A percentile compares a stretch with the other conserved stretches of the same genome.
These are phyloP conservation scores for Annona cherimola DNA, from an alignment of 164 flowering plant genomes.

Conservation along the genomic window DNA sequence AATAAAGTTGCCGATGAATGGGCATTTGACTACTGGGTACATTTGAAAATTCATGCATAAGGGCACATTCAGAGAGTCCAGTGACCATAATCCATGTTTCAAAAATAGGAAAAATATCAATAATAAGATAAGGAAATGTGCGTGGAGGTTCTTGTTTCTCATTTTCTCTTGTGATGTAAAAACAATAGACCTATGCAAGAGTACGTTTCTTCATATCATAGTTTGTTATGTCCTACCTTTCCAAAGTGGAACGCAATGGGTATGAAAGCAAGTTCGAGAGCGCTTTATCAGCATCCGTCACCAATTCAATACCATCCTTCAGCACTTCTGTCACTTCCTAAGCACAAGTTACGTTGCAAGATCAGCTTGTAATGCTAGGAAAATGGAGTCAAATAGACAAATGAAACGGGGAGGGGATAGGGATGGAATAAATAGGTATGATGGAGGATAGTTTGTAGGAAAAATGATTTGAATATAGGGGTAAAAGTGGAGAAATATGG, in stretches of 20 bases:
- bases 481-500: too few species aligned
- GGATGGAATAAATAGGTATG: too few species aligned
- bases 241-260: constrained; percentile 60
- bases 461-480: too few species aligned
- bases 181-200: neutral
- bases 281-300: constrained; percentile 68
- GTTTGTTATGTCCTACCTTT: constrained; percentile 39
- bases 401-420: too few species aligned
- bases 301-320: constrained; percentile 82
- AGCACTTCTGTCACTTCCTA: constrained; percentile 80
- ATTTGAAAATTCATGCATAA: neutral
- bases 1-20: neutral
- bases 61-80: neutral
- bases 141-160: neutral
- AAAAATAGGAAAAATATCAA: neutral
- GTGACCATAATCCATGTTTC: neutral
- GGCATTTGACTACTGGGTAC: neutral
- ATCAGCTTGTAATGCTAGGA: constrained; percentile 7
- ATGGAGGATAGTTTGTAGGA: too few species aligned
- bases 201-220: neutral
- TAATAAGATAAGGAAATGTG: neutral
- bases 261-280: constrained; percentile 73
- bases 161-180: too few species aligned
- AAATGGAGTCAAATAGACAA: too few species aligned
- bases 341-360: constrained; percentile 1